Evolutionary conservation across 2,329 filamentous ascomycete species (phyloP), one percentile per base, ranked within the genome.

Genomic region (Hymenoscyphus albidus): DNA sequence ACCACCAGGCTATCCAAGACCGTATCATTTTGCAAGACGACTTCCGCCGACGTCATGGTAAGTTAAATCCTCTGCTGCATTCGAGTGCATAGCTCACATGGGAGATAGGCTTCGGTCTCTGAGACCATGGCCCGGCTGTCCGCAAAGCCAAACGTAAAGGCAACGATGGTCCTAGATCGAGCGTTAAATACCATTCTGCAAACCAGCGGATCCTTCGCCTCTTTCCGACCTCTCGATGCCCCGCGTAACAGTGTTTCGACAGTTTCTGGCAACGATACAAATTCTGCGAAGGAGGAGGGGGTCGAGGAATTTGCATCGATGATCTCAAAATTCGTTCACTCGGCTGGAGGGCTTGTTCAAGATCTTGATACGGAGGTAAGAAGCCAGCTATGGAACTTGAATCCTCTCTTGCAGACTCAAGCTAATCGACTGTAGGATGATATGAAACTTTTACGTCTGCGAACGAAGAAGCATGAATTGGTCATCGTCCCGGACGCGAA

Each of bases 401-500:
- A 59, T 35, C 16, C 39, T 27, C 40, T n/a, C 22, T 57, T 32
- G 55, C 31, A 57, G 31, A 57, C n/a, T 18, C 32, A 13, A 3
- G 27, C 55, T 57, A 72, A 59, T 3, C 16, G 39, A 18, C 22
- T 31, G 14, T 68, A 89, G 83, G 91, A 95, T 72, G 91, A 93
- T 74, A 78, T 93, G 68, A 92, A 88, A 77, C 80, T 95, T 58
- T 77, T 95, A 61, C 83, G 91, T 68, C 75, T 96, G 69, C 84
- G 92, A 69, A 94, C 91, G n/a, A 92, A 88, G 80, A 93, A 91
- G 76, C 90, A 93, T 71, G 92, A 96, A 76, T 79, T 95, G 67
- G 89, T 95, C 65, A 91, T 95, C 73, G 89, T 94, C 22, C 91
- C 90, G 76, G 91, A 94, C 76, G 74, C 84, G 51, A 93, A 91